Conservation (phyloP, 257 asterid genomes). For the Linderniella brevidens region DNA sequence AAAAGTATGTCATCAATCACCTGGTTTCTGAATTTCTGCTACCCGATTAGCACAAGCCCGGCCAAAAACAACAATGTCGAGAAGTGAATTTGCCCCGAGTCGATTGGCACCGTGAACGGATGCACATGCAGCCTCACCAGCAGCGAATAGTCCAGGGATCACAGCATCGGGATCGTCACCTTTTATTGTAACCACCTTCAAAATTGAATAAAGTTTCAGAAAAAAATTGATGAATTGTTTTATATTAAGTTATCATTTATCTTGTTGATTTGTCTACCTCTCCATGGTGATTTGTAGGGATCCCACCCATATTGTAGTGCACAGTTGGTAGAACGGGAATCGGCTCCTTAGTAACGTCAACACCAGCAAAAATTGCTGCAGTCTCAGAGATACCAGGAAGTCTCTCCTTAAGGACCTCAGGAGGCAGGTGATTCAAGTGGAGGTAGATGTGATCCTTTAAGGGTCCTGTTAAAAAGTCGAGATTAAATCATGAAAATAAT, state of each 20-base stretch:
- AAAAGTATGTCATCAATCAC: constrained; percentile 14
- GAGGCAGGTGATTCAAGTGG: constrained; percentile 71
- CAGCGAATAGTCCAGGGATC: constrained; percentile 64
- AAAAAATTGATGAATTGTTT: background rate
- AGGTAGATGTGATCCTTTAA: constrained; percentile 66
- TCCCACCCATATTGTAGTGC: constrained; percentile 79
- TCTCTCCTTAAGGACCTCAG: constrained; percentile 77
- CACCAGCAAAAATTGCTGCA: constrained; percentile 78
- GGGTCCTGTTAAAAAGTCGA: constrained; percentile 27
- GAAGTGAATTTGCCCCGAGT: constrained; percentile 82
- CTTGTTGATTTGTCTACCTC: constrained; percentile 25
- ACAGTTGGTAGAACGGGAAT: constrained; percentile 77
- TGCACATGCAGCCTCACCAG: constrained; percentile 85
- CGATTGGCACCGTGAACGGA: constrained; percentile 81
- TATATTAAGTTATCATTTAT: background rate
- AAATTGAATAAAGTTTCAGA: background rate
- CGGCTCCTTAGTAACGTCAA: constrained; percentile 74
- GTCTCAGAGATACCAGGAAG: constrained; percentile 85
- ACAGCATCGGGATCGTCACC: constrained; percentile 45
- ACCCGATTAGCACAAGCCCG: constrained; percentile 81
- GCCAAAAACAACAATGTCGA: constrained; percentile 73
- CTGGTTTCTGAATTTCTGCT: constrained; percentile 56
- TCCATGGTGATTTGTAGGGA: constrained; percentile 66
- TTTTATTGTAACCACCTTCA: constrained; percentile 46
- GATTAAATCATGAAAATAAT: background rate